Conservation (phyloP, 768 basidiomycete genomes). For the Lyophyllum shimeji region DNA sequence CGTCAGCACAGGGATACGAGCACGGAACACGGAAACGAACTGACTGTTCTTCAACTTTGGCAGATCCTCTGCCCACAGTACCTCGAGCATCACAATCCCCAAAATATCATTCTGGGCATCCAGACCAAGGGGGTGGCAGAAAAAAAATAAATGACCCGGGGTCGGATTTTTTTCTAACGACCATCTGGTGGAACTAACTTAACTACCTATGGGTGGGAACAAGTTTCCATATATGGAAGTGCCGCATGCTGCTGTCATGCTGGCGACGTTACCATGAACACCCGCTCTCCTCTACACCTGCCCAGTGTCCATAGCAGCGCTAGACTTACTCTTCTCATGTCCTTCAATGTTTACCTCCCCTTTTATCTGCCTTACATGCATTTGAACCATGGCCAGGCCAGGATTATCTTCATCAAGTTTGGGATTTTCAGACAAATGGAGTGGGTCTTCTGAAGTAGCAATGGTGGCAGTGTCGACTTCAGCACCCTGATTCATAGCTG, state of each 20-base stretch:
- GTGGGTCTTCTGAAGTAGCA: no score
- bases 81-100: conserved; percentile 95
- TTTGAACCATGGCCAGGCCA: no score
- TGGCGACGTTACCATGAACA: no score
- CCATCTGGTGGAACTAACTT: not conserved
- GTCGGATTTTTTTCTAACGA: not conserved
- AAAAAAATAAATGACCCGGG: not conserved
- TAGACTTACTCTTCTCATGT: no score
- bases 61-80: conserved; percentile 78
- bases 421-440: no score
- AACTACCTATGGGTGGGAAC: not conserved
- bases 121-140: conserved; percentile 29
- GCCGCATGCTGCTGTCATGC: not conserved
- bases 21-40: conserved; percentile 35
- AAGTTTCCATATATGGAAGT: not conserved
- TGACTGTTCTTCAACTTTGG: conserved; percentile 85
- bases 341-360: no score
- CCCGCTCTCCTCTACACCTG: no score
- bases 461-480: no score
- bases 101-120: conserved; percentile 77
- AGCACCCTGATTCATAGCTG: no score
- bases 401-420: no score
- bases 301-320: no score
- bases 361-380: no score
- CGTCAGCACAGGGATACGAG: not conserved